A percentile compares a stretch with the other conserved stretches of the same genome.
These are phyloP conservation scores for Podosphaera aphanis DNA, from an alignment of 2,329 filamentous ascomycete species.

Conservation along the genomic window DNA sequence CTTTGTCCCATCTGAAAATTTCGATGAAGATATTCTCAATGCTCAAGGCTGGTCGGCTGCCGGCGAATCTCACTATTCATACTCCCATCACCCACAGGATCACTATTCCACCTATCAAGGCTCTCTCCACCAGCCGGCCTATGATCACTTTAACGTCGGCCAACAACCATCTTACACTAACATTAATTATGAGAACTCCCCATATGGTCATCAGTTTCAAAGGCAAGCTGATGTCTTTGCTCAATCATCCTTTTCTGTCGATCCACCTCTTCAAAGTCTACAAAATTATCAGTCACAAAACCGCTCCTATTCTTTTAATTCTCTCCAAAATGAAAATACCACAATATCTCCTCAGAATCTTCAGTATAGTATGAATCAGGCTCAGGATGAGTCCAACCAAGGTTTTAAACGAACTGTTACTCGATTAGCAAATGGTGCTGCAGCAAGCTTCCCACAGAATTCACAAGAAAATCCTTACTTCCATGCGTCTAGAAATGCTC, in stretches of 20 bases:
- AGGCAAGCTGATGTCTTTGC: conserved; percentile 11
- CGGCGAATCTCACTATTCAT: conserved; percentile 7
- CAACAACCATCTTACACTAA: conserved; percentile 11
- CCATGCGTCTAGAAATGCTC: not conserved
- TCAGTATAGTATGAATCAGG: conserved; percentile 10
- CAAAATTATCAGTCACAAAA: conserved; percentile 7
- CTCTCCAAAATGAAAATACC: conserved; percentile 4
- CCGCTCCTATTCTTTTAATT: conserved; percentile 11
- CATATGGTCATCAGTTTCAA: conserved; percentile 11
- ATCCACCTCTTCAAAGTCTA: conserved; percentile 11
- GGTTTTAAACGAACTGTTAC: conserved; percentile 6
- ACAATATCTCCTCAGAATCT: conserved; percentile 14
- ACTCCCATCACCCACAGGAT: conserved; percentile 5
- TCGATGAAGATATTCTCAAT: conserved; percentile 12
- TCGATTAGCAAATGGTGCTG: conserved; percentile 2
- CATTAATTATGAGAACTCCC: conserved; percentile 10
- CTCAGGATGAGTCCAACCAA: conserved; percentile 7
- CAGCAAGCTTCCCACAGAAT: conserved; percentile 7
- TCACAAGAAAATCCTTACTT: conserved; percentile 4
- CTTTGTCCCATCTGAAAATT: conserved; percentile 11
- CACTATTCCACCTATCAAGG: conserved; percentile 5
- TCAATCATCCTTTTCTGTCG: conserved; percentile 8
- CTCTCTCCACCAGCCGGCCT: conserved; percentile 4
- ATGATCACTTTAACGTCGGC: conserved; percentile 9
- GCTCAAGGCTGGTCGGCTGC: conserved; percentile 8